Evolutionary conservation across 2,329 filamentous ascomycete genomes (phyloP), one percentile per base, ranked within the genome.

Genomic region (Epichloe gansuensis): DNA sequence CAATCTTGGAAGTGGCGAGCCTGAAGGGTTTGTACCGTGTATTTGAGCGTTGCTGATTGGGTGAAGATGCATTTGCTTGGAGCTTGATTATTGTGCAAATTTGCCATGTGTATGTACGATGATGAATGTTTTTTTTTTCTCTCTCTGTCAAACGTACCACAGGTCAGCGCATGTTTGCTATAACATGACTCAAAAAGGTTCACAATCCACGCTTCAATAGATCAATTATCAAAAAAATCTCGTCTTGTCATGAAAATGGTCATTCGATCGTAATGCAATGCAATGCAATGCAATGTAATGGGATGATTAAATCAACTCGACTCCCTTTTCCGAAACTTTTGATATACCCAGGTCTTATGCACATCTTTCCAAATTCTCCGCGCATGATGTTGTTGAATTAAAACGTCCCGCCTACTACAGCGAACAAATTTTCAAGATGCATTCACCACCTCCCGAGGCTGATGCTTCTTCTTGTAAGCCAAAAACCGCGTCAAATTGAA

Each of bases 11-110:
- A 68, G 81, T 95, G 47, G 91, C 93, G 2, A 89, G 94, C 69
- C 68, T 97, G 54, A 97, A 95, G 67, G 89, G 90, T 0, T 65
- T 98, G 53, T 98, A 98, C 67, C 75, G 87, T 45, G 90, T 97
- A 3, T 98, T 98, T 74, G 93, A 98, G 70, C 74, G 93, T 51
- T 97, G 93, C 66, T 97, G 67, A 78, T 49, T n/a, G 23, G 23
- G 13, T 23, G 43, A 5, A 8, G 15, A 17, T 35, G 8, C 27
- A 45, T 27, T 27, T 34, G 42, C 35, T n/a, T 12, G 46, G 21
- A 47, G 34, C 31, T 23, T 15, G 12, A 23, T 21, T 13, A 23
- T 23, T 9, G 40, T 11, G 36, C 36, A 12, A 12, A 38, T 38
- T 11, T 38, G 36, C 12, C 36, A 2, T 5, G 36, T n/a, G n/a